Evolutionary conservation across 805 yeast genomes (phyloP), one percentile per base, ranked within the genome.

Genomic region (Barnettozyma botsteinii): DNA sequence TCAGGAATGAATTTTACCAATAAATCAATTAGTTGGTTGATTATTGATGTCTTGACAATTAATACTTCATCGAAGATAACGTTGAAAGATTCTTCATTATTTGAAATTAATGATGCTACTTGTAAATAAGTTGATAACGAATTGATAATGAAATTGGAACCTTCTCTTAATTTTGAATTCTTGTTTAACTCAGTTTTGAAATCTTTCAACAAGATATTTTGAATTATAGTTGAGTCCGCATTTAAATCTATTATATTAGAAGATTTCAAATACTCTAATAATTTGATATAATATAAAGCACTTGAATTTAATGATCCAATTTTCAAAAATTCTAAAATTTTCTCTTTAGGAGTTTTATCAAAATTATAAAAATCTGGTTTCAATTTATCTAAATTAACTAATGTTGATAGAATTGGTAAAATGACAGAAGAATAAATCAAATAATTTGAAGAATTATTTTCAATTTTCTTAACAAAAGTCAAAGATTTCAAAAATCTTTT

Each of bases 311-410:
- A 65, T 2, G 76, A 73, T 0, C 87, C 83, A 12, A 77, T 45
- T 11, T 61, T 61, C 17, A 83, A 48, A 46, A 79, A 70, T 0
- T 61, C 69, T 1, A 65, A 33, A 10, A 83, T 52, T 42, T 68
- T 69, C 4, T 65, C 67, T 14, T 66, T 65, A 1, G 77, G 48
- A 4, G 61, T 61, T 41, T 80, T 81, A 17, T 64, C 67, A 48
- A 70, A 73, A 4, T 67, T 59, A 81, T 86, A 80, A 35, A 81
- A 65, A 22, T 65, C 71, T 14, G 69, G 64, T 45, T 75, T 72
- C 31, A 67, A 59, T n/a, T 57, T 55, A 13, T 74, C 67, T 21
- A 81, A 48, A 0, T 62, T 49, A 4, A 65, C 58, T 26, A 81
- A 50, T 0, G 77, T 62, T 12, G 70, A 67, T 48, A 82, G 49